Evolutionary conservation across 257 asterid genomes (phyloP).

Genomic region (Vinca minor): DNA sequence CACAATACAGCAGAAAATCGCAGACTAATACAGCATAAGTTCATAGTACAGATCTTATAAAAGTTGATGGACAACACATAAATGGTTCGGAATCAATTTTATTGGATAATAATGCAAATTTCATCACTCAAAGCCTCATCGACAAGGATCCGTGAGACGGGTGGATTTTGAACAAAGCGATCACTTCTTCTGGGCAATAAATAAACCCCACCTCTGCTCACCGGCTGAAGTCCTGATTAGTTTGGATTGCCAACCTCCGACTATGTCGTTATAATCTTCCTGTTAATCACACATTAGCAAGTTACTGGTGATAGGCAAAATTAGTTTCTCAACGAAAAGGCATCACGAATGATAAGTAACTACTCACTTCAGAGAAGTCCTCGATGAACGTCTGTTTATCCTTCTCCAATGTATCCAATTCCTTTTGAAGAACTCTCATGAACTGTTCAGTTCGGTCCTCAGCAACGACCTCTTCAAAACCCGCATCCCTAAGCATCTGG

Average conservation of each 20-base stretch:
- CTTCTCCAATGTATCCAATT: slow-evolving; percentile 64
- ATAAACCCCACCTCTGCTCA: slow-evolving; percentile 97
- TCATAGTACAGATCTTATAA: background rate
- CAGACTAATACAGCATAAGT: background rate
- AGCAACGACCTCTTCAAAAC: slow-evolving; percentile 70
- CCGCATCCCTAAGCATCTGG: slow-evolving; percentile 91
- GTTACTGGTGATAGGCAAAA: background rate
- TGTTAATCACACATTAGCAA: slow-evolving; percentile 12
- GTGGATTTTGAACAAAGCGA: background rate
- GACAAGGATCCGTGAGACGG: background rate
- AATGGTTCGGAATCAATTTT: background rate
- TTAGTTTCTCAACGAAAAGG: background rate
- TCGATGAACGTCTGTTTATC: slow-evolving; percentile 53
- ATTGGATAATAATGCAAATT: background rate
- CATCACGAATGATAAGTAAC: slow-evolving; percentile 11
- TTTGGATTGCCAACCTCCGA: slow-evolving; percentile 87
- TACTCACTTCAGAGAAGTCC: slow-evolving; percentile 84
- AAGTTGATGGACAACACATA: background rate
- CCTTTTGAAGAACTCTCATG: slow-evolving; percentile 66
- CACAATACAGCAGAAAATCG: background rate
- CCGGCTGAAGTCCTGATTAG: slow-evolving; percentile 66
- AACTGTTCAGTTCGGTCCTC: slow-evolving; percentile 97
- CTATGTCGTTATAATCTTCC: slow-evolving; percentile 59
- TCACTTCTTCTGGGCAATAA: slow-evolving; percentile 66
- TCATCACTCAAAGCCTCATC: background rate